Base-by-base conservation (phyloP, 768 basidiomycete species). In the Suillus sp. region DNA sequence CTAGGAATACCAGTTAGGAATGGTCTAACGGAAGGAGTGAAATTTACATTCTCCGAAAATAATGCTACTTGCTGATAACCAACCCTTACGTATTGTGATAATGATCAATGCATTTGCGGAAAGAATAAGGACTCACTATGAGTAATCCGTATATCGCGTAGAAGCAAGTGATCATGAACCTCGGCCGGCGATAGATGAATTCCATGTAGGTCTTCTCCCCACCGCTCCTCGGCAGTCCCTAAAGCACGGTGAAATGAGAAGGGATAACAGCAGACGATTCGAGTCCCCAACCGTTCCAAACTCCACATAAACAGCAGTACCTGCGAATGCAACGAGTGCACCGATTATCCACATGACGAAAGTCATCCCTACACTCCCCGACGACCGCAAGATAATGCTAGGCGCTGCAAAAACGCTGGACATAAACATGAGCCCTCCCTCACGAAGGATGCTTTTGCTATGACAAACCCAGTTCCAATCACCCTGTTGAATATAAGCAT, bases 131-230 rank as follows among this genome's bases (percentile, higher is more conserved):
- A 70, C 86, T 66, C 66, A 86, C 89, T 53, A 83, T 80, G 45
- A 88, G 80, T 5, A 89, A 67, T 1, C 83, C 79, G 68, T 89
- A 90, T 20, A 81, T 73, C 2, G 85, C 80, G 65, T 82, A 91
- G 9, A 80, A 68, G 67, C 87, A 90, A 4, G 87, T 86, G 16
- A 77, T 79, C 69, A 92, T 72, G 67, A 86, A 89, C 56, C 78
- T 81, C 7, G 90, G 90, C 4, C 79, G 78, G 53, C 83, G 78
- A 72, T 84, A 91, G n/a, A 90, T 82, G 70, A 81, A 90, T 65
- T 90, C 88, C 42, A 92, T 74, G 67, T 91, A 92, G 59, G 86
- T 89, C 76, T 91, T 91, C 77, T 91, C 90, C 2, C 87, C 90
- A 1, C 90, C 90, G 61, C 81, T 91, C 3, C 84, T 78, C 1